A percentile compares a stretch with the other conserved stretches of the same genome.
phyloP scores from a whole-genome alignment of 257 asterid genomes.

The Plantago ovata region DNA sequence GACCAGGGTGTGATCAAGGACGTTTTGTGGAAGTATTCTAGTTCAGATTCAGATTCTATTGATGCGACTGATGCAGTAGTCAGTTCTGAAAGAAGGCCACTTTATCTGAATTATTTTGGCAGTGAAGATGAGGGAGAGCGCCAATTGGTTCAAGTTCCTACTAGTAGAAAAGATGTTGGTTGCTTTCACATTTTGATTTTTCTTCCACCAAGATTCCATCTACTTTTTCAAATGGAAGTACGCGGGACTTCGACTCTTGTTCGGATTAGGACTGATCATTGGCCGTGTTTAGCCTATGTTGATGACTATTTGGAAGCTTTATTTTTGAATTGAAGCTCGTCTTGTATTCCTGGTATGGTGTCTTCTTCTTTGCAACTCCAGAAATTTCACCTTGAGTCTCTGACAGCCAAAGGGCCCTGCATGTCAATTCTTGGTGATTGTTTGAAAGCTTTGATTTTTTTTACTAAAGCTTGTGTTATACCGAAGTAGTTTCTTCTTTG shows the following conservation, averaged over 20 bases:
- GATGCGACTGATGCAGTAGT: constrained; percentile 41
- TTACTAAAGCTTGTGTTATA: constrained; percentile 30
- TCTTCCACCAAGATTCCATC: constrained; percentile 95
- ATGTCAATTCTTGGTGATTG: constrained; percentile 83
- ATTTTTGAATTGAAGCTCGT: constrained; percentile 41
- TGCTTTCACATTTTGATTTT: constrained; percentile 64
- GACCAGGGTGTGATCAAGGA: constrained; percentile 57
- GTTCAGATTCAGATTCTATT: constrained; percentile 32
- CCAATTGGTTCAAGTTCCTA: constrained; percentile 19
- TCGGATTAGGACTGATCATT: constrained; percentile 90
- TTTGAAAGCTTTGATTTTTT: constrained; percentile 67
- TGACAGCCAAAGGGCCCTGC: constrained; percentile 44
- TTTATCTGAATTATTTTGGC: constrained; percentile 64
- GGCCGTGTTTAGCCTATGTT: constrained; percentile 96
- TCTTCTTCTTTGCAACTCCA: constrained; percentile 6
- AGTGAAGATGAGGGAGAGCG: constrained; percentile 49
- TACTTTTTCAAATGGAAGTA: constrained; percentile 89
- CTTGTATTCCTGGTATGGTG: constrained; percentile 5
- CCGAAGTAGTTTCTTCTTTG: constrained; percentile 11
- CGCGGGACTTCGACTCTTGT: constrained; percentile 65
- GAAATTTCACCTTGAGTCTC: background rate
- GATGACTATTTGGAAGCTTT: constrained; percentile 92
- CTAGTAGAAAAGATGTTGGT: constrained; percentile 48
- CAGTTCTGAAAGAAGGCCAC: constrained; percentile 49
- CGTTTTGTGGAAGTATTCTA: constrained; percentile 50